Evolutionary conservation across 2,329 filamentous ascomycete species (phyloP).

Genomic region (Fusarium nurragi): DNA sequence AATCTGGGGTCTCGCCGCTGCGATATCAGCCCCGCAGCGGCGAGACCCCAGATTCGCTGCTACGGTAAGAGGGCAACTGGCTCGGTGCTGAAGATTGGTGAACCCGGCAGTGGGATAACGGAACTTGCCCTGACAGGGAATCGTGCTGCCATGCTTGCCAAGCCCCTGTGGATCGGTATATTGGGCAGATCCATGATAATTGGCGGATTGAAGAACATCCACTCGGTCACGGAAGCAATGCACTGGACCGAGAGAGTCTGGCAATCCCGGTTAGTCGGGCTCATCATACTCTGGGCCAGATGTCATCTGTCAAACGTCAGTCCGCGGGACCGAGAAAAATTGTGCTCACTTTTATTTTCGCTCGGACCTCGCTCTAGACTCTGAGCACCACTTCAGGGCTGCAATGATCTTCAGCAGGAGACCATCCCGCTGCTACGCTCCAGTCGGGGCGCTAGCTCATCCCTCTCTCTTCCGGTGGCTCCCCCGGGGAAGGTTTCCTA

Average conservation of each 20-base stretch:
- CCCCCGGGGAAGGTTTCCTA: neutral
- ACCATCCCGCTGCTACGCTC: neutral
- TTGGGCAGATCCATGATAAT: neutral
- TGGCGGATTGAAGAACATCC: neutral
- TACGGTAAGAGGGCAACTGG: neutral
- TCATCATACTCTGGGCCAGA: neutral
- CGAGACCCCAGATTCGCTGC: slow-evolving; percentile 14
- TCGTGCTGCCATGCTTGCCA: no score
- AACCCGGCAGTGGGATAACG: no score
- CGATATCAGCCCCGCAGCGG: no score
- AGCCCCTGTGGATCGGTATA: no score
- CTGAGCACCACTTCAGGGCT: neutral
- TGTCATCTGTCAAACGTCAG: neutral
- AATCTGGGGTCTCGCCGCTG: no score
- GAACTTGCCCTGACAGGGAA: no score
- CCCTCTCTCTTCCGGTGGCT: neutral
- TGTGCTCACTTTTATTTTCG: neutral
- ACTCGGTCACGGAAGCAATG: neutral
- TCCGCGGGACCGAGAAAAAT: neutral
- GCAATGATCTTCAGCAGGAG: neutral
- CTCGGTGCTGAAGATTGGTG: neutral
- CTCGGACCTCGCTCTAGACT: neutral
- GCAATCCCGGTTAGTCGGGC: neutral
- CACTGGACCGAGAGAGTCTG: neutral
- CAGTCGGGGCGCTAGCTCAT: no score